Conservation (phyloP, 163 green algal genomes). For the Scenedesmus sp. region DNA sequence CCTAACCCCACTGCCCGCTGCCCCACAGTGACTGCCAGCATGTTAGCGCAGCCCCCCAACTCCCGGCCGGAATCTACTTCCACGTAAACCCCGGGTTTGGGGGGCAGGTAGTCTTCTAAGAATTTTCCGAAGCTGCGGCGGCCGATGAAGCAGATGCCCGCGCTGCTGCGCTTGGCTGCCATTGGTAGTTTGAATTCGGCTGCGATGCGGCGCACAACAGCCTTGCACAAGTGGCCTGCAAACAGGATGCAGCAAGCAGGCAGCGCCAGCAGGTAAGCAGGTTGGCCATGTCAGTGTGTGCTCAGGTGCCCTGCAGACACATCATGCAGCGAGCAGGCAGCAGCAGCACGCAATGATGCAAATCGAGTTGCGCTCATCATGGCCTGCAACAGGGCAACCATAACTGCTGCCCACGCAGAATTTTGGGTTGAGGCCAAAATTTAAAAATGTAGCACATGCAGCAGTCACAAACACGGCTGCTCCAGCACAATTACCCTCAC, state of each 20-base stretch:
- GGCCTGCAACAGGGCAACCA: neutral
- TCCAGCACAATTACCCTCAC: slow-evolving; percentile 29
- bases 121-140: slow-evolving; percentile 83
- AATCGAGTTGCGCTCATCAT: neutral
- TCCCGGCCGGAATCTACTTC: slow-evolving; percentile 60
- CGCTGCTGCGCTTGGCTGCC: slow-evolving; percentile 71
- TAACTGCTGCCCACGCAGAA: neutral
- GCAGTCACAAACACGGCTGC: neutral
- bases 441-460: neutral
- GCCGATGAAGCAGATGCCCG: slow-evolving; percentile 93
- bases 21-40: slow-evolving; percentile 80
- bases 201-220: slow-evolving; percentile 72
- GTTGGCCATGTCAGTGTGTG: neutral
- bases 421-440: neutral
- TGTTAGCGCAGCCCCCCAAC: slow-evolving; percentile 71
- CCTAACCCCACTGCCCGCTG: slow-evolving; percentile 80
- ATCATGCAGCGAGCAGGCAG: neutral
- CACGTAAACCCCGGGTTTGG: slow-evolving; percentile 68
- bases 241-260: neutral
- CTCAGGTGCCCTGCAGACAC: neutral
- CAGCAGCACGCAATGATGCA: neutral
- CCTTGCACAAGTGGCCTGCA: slow-evolving; percentile 73
- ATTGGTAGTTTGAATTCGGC: slow-evolving; percentile 57
- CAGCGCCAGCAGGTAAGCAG: neutral
- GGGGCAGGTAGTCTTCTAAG: slow-evolving; percentile 75